Base-by-base conservation (phyloP, 208 protist species). In the Crithidia sp. region DNA sequence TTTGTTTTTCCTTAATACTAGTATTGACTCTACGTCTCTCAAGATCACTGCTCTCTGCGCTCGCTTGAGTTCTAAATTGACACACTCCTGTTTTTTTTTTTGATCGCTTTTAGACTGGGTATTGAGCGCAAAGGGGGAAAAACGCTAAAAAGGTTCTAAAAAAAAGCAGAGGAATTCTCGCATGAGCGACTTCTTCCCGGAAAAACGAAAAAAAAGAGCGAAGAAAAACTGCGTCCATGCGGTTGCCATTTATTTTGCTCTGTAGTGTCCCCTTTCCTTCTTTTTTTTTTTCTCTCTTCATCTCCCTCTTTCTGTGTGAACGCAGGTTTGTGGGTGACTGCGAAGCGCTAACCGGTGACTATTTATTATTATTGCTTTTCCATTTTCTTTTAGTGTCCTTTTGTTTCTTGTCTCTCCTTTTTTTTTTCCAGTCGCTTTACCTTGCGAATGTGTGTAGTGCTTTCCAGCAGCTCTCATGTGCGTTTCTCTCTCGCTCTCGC, bases 291-390 rank as follows among this genome's bases (percentile, higher is more conserved):
- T 58, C 37, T 62, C 36, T 41, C 17, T 13, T 47, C 19, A 12
- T 69, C 36, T 61, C 36, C 14, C 37, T 54, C 45, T 36, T 63
- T 63, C 12, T 3, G 16, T 63, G 45, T 8, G 6, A 8, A 19
- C 5, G 45, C 37, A 44, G 37, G 56, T 61, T 41, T 61, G 9
- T 61, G 56, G 54, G 28, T 28, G 28, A 28, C 28, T 17, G 16
- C 8, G 8, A 55, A 12, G 7, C 50, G 16, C 8, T 55, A 55
- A 12, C 2, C 10, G 28, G 16, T 19, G 4, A 5, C 13, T 61
- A 43, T 56, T 59, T 60, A 13, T 49, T 9, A 0, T 61, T 66
- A 44, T 56, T 56, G 49, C 56, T 67, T 56, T 59, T 40, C 17
- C 54, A 7, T 56, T 56, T 56, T 56, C n/a, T 56, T 56, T 56